phyloP scores from a whole-genome alignment of 2,329 filamentous ascomycete species.

The Ustulina deusta region DNA sequence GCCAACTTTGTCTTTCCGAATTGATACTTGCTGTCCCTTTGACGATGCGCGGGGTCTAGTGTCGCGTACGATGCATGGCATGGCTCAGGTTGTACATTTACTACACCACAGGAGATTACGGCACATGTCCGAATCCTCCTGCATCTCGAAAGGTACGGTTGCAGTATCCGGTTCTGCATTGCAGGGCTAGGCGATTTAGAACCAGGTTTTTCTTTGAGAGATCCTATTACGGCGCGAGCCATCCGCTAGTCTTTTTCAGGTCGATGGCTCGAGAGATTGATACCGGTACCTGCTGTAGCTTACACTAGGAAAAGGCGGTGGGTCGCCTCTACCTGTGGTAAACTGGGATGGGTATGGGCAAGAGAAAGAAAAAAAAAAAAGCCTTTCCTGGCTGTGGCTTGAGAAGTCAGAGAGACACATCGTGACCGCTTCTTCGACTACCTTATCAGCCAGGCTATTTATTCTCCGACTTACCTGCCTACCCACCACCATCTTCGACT shows the following conservation, averaged over 20 bases:
- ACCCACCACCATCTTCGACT: not conserved
- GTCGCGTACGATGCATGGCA: conserved; percentile 25
- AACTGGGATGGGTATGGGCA: not conserved
- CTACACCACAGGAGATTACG: conserved; percentile 26
- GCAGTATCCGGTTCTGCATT: conserved; percentile 26
- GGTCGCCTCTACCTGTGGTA: not conserved
- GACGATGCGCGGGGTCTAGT: conserved; percentile 23
- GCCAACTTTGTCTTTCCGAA: conserved; percentile 28
- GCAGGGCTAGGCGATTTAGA: conserved; percentile 19
- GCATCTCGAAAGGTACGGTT: conserved; percentile 29
- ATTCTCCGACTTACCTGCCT: not conserved
- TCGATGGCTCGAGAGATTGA: conserved; percentile 7
- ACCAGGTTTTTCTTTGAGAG: conserved; percentile 31
- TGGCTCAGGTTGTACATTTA: conserved; percentile 24
- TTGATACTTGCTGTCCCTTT: conserved; percentile 37
- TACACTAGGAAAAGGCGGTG: conserved; percentile 23
- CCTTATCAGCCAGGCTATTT: not conserved
- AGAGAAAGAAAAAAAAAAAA: not conserved
- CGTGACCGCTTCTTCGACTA: conserved; percentile 25
- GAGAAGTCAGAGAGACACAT: conserved; percentile 20
- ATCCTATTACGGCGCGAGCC: conserved; percentile 19
- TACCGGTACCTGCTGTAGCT: no score
- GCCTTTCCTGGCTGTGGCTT: conserved; percentile 24
- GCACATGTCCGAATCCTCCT: conserved; percentile 34
- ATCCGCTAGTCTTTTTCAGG: conserved; percentile 32